Conservation (phyloP, 345 rosid genomes). For the Pistacia integerrima region DNA sequence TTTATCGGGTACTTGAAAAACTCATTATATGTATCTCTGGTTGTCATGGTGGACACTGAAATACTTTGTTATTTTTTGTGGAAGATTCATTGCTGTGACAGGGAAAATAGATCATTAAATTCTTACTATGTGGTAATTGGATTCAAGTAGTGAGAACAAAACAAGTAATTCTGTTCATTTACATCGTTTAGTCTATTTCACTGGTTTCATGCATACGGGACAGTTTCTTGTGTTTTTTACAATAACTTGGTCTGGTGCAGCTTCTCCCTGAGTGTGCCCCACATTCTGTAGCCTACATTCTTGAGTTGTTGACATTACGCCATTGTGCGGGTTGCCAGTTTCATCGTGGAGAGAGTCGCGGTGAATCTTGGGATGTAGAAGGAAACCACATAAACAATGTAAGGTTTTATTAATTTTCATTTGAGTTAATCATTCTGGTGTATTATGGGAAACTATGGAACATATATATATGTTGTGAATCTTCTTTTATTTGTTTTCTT, state of each 20-base stretch:
- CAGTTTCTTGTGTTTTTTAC: background rate
- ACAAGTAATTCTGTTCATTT: background rate
- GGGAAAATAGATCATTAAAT: background rate
- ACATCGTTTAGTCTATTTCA: background rate
- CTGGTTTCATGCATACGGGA: background rate
- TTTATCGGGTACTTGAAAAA: background rate
- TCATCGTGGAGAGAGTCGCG: slow-evolving; percentile 80
- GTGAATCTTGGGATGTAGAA: slow-evolving; percentile 73
- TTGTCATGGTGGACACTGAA: background rate
- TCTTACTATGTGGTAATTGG: background rate
- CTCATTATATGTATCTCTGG: background rate
- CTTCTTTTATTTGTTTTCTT: background rate
- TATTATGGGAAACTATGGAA: background rate
- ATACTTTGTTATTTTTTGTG: background rate
- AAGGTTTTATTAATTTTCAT: slow-evolving; percentile 22
- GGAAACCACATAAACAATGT: slow-evolving; percentile 81
- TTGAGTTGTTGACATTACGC: slow-evolving; percentile 67
- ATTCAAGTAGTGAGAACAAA: background rate
- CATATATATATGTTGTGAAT: background rate
- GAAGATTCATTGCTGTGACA: background rate
- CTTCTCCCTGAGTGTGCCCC: slow-evolving; percentile 97
- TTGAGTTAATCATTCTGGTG: background rate
- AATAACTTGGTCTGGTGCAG: slow-evolving; percentile 41
- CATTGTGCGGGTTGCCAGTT: slow-evolving; percentile 95
- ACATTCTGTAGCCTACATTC: slow-evolving; percentile 77